These are phyloP conservation scores for Sporothrix sp. DNA, from an alignment of 2,329 filamentous ascomycete genomes.

Conservation along the genomic window DNA sequence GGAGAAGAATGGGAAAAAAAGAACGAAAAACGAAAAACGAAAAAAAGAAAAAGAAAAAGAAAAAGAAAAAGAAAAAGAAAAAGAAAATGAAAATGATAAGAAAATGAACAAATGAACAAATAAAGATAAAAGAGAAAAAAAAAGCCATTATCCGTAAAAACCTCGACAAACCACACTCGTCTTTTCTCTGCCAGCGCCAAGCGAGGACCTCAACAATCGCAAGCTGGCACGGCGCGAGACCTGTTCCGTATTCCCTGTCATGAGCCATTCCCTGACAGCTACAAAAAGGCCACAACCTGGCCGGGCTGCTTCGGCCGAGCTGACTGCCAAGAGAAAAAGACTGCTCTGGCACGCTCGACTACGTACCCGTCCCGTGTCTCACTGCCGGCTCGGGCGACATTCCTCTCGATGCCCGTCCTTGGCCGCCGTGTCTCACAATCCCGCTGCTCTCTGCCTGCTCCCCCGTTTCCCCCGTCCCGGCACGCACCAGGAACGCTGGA, in stretches of 20 bases:
- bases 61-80: neutral
- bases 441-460: conserved; percentile 1
- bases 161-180: too few relatives aligned
- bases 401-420: neutral
- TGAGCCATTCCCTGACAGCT: too few relatives aligned
- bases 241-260: too few relatives aligned
- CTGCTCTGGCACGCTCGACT: too few relatives aligned
- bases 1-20: too few relatives aligned
- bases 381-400: neutral
- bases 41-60: neutral
- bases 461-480: neutral
- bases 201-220: too few relatives aligned
- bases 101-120: neutral
- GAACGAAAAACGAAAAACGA: neutral
- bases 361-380: neutral
- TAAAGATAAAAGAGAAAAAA: neutral
- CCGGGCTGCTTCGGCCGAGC: too few relatives aligned
- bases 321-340: too few relatives aligned
- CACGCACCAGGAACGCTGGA: neutral
- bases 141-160: too few relatives aligned
- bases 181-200: too few relatives aligned
- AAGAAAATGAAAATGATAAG: neutral
- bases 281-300: too few relatives aligned
- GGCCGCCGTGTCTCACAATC: neutral
- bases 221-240: too few relatives aligned